Evolutionary conservation across 495 filamentous ascomycete species (phyloP), one percentile per base, ranked within the genome.

Genomic region (Opeltia flavorubescens): DNA sequence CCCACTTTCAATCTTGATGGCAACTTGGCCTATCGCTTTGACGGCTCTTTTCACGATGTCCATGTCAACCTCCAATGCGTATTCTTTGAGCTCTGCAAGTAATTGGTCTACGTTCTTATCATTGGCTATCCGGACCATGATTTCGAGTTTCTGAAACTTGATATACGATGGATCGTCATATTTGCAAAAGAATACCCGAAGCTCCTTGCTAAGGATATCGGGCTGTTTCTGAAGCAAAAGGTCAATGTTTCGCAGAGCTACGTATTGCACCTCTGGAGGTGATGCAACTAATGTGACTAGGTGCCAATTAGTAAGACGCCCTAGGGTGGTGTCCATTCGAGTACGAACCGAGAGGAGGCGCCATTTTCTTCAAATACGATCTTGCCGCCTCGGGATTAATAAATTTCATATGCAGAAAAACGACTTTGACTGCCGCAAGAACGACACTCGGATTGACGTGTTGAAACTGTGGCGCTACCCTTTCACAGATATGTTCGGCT

Each of bases 141-240:
- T 96, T 57, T 98, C 91, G 38, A 98, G 78, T 51, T 98, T 98
- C 62, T 95, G 81, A 26, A 98, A 77, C 60, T 98, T 98, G 63
- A 98, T 83, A 58, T 98, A 98, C 13, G 86, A 87, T 1, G 91
- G 91, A 58, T 98, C 91, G 61, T 98, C 95, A 68, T 98, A 98
- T 68, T 98, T 98, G 80, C 91, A 98, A 68, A 96, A 98, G 69
- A 98, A 98, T 2, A 98, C 91, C 40, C 91, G 80, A 43, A 98
- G 80, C 64, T 98, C 91, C 61, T 96, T 96, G 66, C 84, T 91
- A 1, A 98, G 70, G 42, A 98, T 95, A 58, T 94, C 89, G 2
- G 91, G 89, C 54, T 94, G 86, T 53, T 94, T 89, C 62, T 98
- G 91, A 28, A 98, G 71, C 4, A 98, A 69, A 38, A 98, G 78